A percentile compares a stretch with the other conserved stretches of the same genome.
phyloP scores from a whole-genome alignment of 495 filamentous ascomycete species.

The Aspergillus hancockii region DNA sequence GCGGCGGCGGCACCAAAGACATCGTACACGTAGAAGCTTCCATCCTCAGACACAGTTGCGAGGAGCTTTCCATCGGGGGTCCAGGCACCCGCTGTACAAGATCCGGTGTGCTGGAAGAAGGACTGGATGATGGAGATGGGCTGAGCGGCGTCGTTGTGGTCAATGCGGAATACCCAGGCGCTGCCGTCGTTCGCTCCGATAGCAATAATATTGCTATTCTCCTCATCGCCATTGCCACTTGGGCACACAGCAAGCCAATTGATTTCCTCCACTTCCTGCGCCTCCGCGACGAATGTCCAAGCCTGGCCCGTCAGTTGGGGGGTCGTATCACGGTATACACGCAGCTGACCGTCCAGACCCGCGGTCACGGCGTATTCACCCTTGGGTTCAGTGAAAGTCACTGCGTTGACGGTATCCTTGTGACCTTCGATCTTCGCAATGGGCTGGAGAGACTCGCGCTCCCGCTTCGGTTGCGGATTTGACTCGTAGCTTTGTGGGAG shows the following conservation, averaged over 20 bases:
- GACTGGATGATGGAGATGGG: constrained; percentile 80
- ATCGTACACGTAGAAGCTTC: constrained; percentile 89
- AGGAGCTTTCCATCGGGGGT: constrained; percentile 84
- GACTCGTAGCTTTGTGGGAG: constrained; percentile 74
- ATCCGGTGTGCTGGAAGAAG: constrained; percentile 84
- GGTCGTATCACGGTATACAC: constrained; percentile 52
- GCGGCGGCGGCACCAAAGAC: constrained; percentile 82
- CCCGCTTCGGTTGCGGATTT: constrained; percentile 56
- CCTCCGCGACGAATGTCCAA: constrained; percentile 67
- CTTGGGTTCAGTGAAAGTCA: constrained; percentile 77
- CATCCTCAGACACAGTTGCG: constrained; percentile 87
- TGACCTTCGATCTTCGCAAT: constrained; percentile 79
- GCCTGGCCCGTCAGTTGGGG: constrained; percentile 40
- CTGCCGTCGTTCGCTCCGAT: constrained; percentile 90
- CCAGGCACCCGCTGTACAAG: constrained; percentile 91
- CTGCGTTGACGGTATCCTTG: constrained; percentile 84
- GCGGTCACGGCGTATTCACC: constrained; percentile 85
- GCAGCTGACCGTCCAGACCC: constrained; percentile 77
- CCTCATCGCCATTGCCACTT: constrained; percentile 51
- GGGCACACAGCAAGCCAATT: constrained; percentile 88
- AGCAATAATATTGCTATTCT: constrained; percentile 79
- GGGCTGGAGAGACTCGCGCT: constrained; percentile 59
- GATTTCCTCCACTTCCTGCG: constrained; percentile 89
- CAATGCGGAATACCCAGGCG: constrained; percentile 91
- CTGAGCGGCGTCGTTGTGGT: constrained; percentile 58